Evolutionary conservation across 169 alveolate genomes (phyloP).

Genomic region (Besnoitia besnoiti): DNA sequence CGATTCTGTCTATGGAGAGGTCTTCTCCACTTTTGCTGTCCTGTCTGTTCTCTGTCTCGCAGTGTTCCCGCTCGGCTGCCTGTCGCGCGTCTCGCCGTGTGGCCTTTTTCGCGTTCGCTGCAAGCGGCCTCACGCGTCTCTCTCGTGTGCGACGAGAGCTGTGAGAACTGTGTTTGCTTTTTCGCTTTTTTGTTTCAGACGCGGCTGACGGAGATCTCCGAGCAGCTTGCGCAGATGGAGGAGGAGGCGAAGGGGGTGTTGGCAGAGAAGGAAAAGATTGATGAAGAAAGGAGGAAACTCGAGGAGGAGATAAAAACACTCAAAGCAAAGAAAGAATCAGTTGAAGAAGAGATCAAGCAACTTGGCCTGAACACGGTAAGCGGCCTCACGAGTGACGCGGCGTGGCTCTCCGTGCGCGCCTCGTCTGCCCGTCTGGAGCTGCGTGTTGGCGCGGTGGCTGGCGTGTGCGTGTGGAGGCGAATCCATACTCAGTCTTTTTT

Average conservation of each 20-base stretch:
- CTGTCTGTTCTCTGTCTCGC: background rate
- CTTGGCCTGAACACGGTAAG: slow-evolving; percentile 25
- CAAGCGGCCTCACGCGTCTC: too few relatives aligned
- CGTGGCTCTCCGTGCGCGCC: background rate
- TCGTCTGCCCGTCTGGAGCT: background rate
- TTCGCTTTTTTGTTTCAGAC: background rate
- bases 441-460: too few relatives aligned
- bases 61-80: background rate
- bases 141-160: too few relatives aligned
- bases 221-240: slow-evolving; percentile 18
- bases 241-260: slow-evolving; percentile 13
- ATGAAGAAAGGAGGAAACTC: background rate
- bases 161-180: background rate
- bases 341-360: background rate
- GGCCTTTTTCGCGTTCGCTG: too few relatives aligned
- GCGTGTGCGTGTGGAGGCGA: too few relatives aligned
- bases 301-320: background rate
- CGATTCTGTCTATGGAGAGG: background rate
- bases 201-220: background rate
- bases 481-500: too few relatives aligned
- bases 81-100: background rate
- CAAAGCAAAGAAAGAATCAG: background rate
- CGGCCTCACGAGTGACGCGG: background rate
- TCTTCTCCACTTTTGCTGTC: background rate
- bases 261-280: background rate